Base-by-base conservation (phyloP, 257 asterid species). In the Nyctanthes arbortristis region DNA sequence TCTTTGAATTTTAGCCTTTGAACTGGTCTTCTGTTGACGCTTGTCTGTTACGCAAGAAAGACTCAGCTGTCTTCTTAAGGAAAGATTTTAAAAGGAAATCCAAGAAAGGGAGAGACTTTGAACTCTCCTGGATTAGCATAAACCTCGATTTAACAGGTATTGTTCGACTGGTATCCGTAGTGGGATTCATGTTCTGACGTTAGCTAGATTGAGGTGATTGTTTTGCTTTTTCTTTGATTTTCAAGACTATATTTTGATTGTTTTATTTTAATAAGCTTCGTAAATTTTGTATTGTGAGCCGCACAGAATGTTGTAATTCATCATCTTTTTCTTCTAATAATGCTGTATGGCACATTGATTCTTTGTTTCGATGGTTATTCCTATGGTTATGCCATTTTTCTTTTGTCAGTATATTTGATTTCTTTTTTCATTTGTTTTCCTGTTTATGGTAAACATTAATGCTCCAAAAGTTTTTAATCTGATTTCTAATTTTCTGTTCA, bases 71-170 rank as follows among this genome's bases (percentile, higher is more conserved):
- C 66, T 29, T 30, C 36, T 30, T 18, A n/a, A 68, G 64, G 31
- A 43, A 58, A 30, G 65, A n/a, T n/a, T n/a, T n/a, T n/a, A 59
- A 54, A 34, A 28, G 7, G 61, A 59, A 62, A 7, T 29, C 58
- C 20, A 43, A 29, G n/a, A 43, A 25, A 30, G 54, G 27, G 7
- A 31, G 24, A 45, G 30, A 10, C 13, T 49, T 66, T 70, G 65
- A 66, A 77, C 69, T 33, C 65, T 25, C 45, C 68, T 63, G 45
- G 40, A 31, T 70, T 72, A 40, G 61, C 61, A 7, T 61, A 33
- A 4, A 33, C 68, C 61, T 65, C 61, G 43, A 66, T 71, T 57
- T 35, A 30, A 61, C 67, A 73, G 82, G 76, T 74, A 61, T 58
- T 61, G 30, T 22, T n/a, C n/a, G n/a, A n/a, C n/a, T n/a, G n/a